A percentile compares a stretch with the other conserved stretches of the same genome.
Evolutionary conservation across 2,329 filamentous ascomycete genomes (phyloP).

Genomic region (Scedosporium apiospermum): DNA sequence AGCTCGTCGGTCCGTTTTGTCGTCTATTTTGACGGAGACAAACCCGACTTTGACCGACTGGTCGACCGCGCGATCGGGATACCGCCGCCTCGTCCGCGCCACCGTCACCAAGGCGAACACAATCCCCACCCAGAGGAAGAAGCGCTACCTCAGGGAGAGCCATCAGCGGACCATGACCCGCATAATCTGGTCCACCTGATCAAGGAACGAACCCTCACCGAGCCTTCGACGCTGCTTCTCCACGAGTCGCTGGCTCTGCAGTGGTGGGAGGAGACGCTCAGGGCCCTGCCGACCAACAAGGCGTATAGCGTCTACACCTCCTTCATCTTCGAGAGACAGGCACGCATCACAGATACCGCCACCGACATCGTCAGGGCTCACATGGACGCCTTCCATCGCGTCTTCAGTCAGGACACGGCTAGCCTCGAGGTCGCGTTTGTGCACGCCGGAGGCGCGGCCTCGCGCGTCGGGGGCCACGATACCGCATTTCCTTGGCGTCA

Average conservation of each 20-base stretch:
- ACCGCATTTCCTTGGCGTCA: constrained; percentile 23
- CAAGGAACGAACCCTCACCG: constrained; percentile 15
- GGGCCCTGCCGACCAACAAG: constrained; percentile 11
- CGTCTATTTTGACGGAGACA: constrained; percentile 10
- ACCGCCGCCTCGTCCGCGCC: too few relatives aligned
- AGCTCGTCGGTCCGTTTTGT: constrained; percentile 9
- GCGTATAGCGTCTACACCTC: constrained; percentile 19
- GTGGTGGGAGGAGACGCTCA: constrained; percentile 18
- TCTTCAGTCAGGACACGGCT: constrained; percentile 12
- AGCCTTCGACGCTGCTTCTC: constrained; percentile 17
- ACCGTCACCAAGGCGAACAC: too few relatives aligned
- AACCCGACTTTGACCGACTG: constrained; percentile 4
- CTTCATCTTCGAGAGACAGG: not conserved
- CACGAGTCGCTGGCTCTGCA: constrained; percentile 19
- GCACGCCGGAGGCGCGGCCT: constrained; percentile 15
- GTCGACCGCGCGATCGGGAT: constrained; percentile 4
- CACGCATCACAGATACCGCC: not conserved
- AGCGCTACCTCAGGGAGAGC: too few relatives aligned
- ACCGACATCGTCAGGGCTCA: constrained; percentile 8
- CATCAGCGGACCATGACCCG: too few relatives aligned
- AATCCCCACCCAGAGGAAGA: too few relatives aligned
- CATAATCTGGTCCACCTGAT: not conserved
- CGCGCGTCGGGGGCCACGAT: not conserved
- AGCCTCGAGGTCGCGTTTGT: constrained; percentile 18
- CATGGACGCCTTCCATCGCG: constrained; percentile 11